Evolutionary conservation across 192 early-diverging fungal species (phyloP).

Genomic region (Jimgerdemannia lactiflua): DNA sequence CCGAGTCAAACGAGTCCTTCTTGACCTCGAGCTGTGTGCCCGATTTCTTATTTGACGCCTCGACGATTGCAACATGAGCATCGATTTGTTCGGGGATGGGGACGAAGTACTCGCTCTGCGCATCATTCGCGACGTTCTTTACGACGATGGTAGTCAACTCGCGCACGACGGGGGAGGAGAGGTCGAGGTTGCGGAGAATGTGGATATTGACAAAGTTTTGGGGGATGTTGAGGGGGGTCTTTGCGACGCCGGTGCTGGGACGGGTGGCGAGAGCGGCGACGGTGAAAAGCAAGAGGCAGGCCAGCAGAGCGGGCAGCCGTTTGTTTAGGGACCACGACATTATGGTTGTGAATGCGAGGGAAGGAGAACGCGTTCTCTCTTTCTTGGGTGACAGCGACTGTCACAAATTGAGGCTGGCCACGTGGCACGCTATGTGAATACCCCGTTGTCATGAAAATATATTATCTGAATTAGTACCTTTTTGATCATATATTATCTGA

Average conservation of each 20-base stretch:
- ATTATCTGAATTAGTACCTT: no score
- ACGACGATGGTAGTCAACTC: constrained; percentile 42
- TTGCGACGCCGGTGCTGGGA: constrained; percentile 3
- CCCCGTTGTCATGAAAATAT: no score
- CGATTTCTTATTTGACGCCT: constrained; percentile 40
- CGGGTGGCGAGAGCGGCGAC: background rate
- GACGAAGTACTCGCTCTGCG: constrained; percentile 44
- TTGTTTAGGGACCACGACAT: background rate
- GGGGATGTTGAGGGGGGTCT: constrained; percentile 21
- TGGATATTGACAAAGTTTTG: constrained; percentile 51
- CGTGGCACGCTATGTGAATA: no score
- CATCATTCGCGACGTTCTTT: constrained; percentile 37
- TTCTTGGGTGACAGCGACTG: no score
- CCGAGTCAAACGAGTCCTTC: constrained; percentile 22
- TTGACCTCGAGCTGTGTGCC: constrained; percentile 31
- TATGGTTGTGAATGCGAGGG: no score
- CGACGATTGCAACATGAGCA: constrained; percentile 33
- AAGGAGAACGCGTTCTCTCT: no score
- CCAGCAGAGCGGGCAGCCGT: background rate
- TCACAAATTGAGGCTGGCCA: no score
- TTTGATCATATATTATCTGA: no score
- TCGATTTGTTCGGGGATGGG: constrained; percentile 27
- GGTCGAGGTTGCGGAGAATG: constrained; percentile 59
- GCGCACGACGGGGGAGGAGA: constrained; percentile 45
- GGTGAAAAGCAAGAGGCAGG: background rate